phyloP scores from a whole-genome alignment of 768 basidiomycete genomes.

The Lentinula sp. region DNA sequence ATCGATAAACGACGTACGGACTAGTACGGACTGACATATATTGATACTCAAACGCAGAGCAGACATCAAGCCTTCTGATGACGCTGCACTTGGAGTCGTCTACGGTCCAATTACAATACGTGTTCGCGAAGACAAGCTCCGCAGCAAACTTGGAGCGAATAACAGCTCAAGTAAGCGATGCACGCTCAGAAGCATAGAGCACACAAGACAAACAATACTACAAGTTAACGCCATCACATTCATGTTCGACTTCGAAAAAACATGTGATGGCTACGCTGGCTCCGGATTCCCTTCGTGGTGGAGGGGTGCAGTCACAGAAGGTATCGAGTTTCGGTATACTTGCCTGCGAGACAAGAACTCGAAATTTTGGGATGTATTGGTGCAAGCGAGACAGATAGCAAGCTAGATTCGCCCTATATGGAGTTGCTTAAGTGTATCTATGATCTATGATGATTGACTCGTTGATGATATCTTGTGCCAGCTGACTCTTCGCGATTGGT shows the following conservation, averaged over 20 bases:
- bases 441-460: background rate
- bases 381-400: slow-evolving; percentile 1
- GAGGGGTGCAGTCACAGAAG: slow-evolving; percentile 8
- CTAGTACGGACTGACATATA: too few species aligned
- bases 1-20: too few species aligned
- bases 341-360: slow-evolving; percentile 4
- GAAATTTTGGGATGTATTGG: slow-evolving; percentile 6
- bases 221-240: slow-evolving; percentile 1
- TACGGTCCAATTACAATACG: slow-evolving; percentile 10
- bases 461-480: background rate
- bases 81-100: slow-evolving; percentile 13
- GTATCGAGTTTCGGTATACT: slow-evolving; percentile 6
- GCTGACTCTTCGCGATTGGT: background rate
- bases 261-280: too few species aligned
- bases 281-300: slow-evolving; percentile 5
- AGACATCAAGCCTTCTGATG: background rate
- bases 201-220: background rate
- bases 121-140: slow-evolving; percentile 12
- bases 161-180: too few species aligned
- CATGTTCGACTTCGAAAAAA: slow-evolving; percentile 9
- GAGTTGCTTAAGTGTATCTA: background rate
- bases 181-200: too few species aligned
- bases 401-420: background rate
- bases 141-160: too few species aligned
- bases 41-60: background rate